Evolutionary conservation across 1,139 yeast genomes (phyloP).

Genomic region (Scheffersomyces illinoinensis): DNA sequence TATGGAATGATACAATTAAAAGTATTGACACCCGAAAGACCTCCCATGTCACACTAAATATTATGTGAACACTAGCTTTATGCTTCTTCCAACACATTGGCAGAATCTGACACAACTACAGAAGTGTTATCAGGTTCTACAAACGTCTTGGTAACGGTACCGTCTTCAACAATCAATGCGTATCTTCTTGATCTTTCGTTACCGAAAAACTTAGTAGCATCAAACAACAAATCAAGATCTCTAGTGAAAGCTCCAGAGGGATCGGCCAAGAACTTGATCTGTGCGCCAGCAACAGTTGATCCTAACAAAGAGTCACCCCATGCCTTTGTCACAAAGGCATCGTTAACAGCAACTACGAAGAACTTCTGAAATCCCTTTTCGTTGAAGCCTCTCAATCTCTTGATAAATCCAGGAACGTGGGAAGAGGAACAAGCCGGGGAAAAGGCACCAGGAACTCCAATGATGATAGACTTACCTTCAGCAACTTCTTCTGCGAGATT

Average conservation of each 20-base stretch:
- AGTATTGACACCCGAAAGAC: neutral
- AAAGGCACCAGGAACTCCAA: constrained; percentile 92
- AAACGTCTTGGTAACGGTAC: constrained; percentile 62
- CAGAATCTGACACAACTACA: constrained; percentile 51
- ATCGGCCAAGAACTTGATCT: constrained; percentile 70
- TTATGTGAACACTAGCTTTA: constrained; percentile 8
- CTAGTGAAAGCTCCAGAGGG: constrained; percentile 70
- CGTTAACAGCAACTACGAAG: constrained; percentile 78
- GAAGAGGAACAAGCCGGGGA: constrained; percentile 81
- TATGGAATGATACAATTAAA: neutral
- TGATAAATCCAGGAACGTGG: constrained; percentile 79
- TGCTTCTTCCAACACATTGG: constrained; percentile 34
- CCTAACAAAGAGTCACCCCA: constrained; percentile 57
- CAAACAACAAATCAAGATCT: constrained; percentile 54
- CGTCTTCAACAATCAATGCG: constrained; percentile 74
- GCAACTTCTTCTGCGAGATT: constrained; percentile 58
- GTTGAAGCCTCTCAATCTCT: constrained; percentile 49
- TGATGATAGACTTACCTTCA: constrained; percentile 56
- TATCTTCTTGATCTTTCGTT: constrained; percentile 69
- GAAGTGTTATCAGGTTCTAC: constrained; percentile 83
- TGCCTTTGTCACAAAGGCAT: constrained; percentile 80
- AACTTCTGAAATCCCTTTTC: constrained; percentile 64
- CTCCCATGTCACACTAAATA: neutral
- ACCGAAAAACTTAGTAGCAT: constrained; percentile 27
- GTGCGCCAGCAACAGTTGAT: constrained; percentile 29